Conservation (phyloP, 352 stramenopile genomes). For the Phytophthora europaea region DNA sequence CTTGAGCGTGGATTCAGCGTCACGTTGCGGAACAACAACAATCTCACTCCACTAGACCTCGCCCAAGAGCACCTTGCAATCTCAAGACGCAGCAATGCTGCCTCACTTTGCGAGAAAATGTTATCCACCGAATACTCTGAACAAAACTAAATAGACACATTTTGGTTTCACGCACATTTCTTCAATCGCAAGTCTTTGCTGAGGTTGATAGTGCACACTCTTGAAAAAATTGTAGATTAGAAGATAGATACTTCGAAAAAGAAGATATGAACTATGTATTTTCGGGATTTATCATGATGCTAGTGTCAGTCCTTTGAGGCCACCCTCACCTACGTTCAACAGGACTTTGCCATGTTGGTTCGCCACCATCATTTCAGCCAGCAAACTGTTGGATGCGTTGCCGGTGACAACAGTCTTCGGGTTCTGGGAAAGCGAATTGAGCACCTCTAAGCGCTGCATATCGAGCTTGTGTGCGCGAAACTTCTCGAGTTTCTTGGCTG, state of each 20-base stretch:
- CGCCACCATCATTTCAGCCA: conserved; percentile 49
- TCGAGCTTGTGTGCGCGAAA: conserved; percentile 38
- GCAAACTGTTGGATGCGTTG: conserved; percentile 46
- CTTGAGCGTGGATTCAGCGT: conserved; percentile 75
- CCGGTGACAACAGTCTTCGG: conserved; percentile 44
- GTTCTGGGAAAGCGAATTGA: conserved; percentile 41
- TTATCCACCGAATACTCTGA: conserved; percentile 51
- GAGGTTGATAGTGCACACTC: too few species aligned
- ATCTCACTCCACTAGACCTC: conserved; percentile 67
- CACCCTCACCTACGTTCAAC: conserved; percentile 38
- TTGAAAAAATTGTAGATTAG: too few species aligned
- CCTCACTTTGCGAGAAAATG: conserved; percentile 61
- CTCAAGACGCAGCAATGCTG: conserved; percentile 43
- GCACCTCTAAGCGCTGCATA: conserved; percentile 50
- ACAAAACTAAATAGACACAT: conserved; percentile 10
- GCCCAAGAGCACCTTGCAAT: conserved; percentile 58
- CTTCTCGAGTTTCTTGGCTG: conserved; percentile 49
- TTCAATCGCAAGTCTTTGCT: neutral
- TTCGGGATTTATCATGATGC: conserved; percentile 22
- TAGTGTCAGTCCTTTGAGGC: conserved; percentile 34
- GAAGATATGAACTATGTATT: too few species aligned
- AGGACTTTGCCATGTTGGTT: conserved; percentile 46
- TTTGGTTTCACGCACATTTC: neutral
- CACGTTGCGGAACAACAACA: conserved; percentile 75
- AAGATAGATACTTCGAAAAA: too few species aligned